Conservation (phyloP, 2,329 filamentous ascomycete species). For the Aspergillus unguis region DNA sequence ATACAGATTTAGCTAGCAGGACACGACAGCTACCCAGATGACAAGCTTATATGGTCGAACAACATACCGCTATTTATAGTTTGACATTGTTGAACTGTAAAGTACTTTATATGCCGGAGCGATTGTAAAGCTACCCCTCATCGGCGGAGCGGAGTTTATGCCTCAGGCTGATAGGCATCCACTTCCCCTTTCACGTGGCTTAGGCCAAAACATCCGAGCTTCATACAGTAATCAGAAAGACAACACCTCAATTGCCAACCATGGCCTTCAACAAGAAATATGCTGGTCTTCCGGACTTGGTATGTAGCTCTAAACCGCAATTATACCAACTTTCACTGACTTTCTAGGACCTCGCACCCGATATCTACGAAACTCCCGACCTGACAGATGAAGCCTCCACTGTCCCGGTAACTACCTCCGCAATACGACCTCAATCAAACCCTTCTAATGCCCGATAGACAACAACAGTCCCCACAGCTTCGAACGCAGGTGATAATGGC, state of each 20-base stretch:
- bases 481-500: conserved; percentile 52
- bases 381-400: conserved; percentile 87
- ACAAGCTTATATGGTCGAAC: too few relatives aligned
- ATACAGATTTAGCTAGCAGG: too few relatives aligned
- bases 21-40: too few relatives aligned
- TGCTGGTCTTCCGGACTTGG: conserved; percentile 74
- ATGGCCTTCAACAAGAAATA: conserved; percentile 82
- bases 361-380: conserved; percentile 95
- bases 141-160: neutral
- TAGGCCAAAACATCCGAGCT: conserved; percentile 1
- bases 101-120: neutral
- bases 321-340: conserved; percentile 4
- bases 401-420: conserved; percentile 58
- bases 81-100: neutral
- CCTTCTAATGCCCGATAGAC: conserved; percentile 36
- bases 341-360: conserved; percentile 77
- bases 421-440: neutral
- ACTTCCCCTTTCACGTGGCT: conserved; percentile 17
- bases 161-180: conserved; percentile 6
- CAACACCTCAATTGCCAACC: conserved; percentile 12
- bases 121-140: neutral
- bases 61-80: too few relatives aligned
- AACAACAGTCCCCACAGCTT: conserved; percentile 55
- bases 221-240: neutral
- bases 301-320: conserved; percentile 35